Conservation (phyloP, 73 alveolate species). For the Paramecium sonneborni region DNA sequence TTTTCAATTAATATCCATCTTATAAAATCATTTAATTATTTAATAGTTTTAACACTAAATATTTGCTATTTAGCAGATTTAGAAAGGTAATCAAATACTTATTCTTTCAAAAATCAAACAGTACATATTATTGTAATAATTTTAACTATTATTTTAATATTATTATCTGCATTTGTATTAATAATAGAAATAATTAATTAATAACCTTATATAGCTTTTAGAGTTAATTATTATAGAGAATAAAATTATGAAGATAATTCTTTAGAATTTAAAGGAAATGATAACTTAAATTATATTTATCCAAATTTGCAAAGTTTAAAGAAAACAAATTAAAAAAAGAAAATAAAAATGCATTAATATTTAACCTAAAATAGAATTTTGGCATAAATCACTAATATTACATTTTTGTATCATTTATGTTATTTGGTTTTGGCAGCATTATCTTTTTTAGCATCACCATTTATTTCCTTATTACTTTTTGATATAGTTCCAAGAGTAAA, state of each 20-base stretch:
- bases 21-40: not conserved
- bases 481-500: not conserved
- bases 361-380: not conserved
- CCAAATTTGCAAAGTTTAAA: not conserved
- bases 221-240: not conserved
- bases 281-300: not conserved
- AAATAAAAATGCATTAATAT: not conserved
- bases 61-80: not conserved
- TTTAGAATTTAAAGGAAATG: slow-evolving; percentile 5
- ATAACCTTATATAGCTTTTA: slow-evolving; percentile 16
- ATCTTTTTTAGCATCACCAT: slow-evolving; percentile 15
- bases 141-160: not conserved
- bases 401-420: not conserved
- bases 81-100: not conserved
- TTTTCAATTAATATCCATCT: not conserved
- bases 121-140: not conserved
- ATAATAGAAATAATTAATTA: not conserved
- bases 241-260: not conserved
- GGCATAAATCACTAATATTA: not conserved
- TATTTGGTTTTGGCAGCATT: not conserved
- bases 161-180: not conserved
- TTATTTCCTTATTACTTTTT: not conserved
- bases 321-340: not conserved
- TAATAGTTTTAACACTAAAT: not conserved
- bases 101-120: not conserved